Percentiles rank a stretch among this genome's conserved stretches.
These are phyloP conservation scores for Arthrobotrys pseudoclavata DNA, from an alignment of 2,329 filamentous ascomycete species.

Conservation along the genomic window DNA sequence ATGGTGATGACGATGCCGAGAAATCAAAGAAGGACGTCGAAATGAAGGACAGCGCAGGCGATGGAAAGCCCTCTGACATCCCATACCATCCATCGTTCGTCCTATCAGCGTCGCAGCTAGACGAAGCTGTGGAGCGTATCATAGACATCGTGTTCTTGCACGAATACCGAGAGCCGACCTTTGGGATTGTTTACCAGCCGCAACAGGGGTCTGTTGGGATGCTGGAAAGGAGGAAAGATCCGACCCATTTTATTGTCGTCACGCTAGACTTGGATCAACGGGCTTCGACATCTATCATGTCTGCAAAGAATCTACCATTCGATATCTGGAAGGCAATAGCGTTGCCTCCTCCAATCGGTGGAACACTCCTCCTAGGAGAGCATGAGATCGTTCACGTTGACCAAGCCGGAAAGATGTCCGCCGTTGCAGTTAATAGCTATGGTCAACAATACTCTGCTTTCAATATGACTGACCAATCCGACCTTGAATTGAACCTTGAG, in stretches of 20 bases:
- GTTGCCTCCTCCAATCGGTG: conserved; percentile 86
- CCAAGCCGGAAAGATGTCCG: conserved; percentile 92
- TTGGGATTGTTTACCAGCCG: conserved; percentile 89
- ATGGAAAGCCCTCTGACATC: conserved; percentile 68
- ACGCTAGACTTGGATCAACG: conserved; percentile 93
- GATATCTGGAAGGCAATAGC: conserved; percentile 87
- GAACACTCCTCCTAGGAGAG: conserved; percentile 84
- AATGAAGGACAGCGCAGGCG: conserved; percentile 58
- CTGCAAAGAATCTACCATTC: conserved; percentile 85
- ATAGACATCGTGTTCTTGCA: conserved; percentile 93
- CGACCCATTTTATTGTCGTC: conserved; percentile 91
- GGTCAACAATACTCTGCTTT: conserved; percentile 86
- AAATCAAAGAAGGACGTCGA: conserved; percentile 59
- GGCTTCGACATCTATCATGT: conserved; percentile 91
- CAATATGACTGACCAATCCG: conserved; percentile 83
- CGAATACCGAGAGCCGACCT: conserved; percentile 97
- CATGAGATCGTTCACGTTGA: conserved; percentile 97
- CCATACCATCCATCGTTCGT: conserved; percentile 94
- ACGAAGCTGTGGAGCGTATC: conserved; percentile 87
- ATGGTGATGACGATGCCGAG: conserved; percentile 62
- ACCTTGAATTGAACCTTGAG: conserved; percentile 83
- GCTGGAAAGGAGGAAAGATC: conserved; percentile 77
- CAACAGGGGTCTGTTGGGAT: conserved; percentile 80
- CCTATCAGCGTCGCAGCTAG: conserved; percentile 86
- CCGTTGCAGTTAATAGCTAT: conserved; percentile 92